phyloP scores from a whole-genome alignment of 106 monocot species.

The Allium fistulosum region DNA sequence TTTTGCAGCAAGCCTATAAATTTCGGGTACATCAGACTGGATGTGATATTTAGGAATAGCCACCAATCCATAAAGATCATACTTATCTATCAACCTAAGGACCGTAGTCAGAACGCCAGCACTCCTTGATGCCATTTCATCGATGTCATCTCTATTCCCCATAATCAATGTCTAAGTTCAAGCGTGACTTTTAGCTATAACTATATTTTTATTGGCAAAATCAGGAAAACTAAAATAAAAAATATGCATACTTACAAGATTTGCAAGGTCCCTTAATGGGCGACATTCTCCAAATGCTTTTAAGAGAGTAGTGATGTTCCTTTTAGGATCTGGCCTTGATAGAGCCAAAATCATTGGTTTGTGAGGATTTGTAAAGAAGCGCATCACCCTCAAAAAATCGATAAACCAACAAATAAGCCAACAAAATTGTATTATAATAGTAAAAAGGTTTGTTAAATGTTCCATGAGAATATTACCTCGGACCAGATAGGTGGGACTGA shows the following conservation, averaged over 20 bases:
- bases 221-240: neutral
- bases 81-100: conserved; percentile 90
- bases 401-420: neutral
- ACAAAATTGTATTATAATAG: no score
- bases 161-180: conserved; percentile 76
- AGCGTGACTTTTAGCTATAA: no score
- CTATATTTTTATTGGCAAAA: no score
- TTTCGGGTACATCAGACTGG: conserved; percentile 85
- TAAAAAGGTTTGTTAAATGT: neutral
- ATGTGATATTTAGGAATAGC: conserved; percentile 90
- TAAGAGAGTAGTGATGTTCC: conserved; percentile 92
- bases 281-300: conserved; percentile 96
- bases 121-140: conserved; percentile 72
- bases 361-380: conserved; percentile 94
- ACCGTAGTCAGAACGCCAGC: conserved; percentile 78
- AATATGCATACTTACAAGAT: conserved; percentile 57
- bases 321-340: conserved; percentile 89
- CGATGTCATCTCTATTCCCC: conserved; percentile 98
- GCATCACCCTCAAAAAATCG: conserved; percentile 37
- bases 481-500: conserved; percentile 25
- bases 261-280: conserved; percentile 79
- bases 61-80: conserved; percentile 89
- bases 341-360: conserved; percentile 95
- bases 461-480: conserved; percentile 31
- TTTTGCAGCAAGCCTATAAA: conserved; percentile 84